phyloP scores from a whole-genome alignment of 169 alveolate species.

The Perkinsus olseni region DNA sequence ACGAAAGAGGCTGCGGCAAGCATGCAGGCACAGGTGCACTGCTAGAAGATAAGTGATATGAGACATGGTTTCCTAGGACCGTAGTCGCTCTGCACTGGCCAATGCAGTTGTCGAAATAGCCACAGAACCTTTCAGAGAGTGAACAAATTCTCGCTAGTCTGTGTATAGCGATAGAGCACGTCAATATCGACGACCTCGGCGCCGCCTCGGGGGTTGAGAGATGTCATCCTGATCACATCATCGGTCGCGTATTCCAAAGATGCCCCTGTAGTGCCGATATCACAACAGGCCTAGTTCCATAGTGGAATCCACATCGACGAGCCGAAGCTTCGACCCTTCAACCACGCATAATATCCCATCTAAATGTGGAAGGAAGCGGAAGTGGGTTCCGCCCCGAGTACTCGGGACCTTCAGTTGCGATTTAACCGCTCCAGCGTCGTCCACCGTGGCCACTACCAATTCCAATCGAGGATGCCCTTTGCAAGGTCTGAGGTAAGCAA shows the following conservation, averaged over 20 bases:
- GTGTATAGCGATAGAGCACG: neutral
- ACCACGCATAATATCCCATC: neutral
- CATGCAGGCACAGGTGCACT: no score
- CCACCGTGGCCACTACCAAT: neutral
- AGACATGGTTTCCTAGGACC: no score
- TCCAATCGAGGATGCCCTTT: neutral
- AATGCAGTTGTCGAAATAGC: no score
- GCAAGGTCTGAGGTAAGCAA: neutral
- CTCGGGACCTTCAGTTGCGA: neutral
- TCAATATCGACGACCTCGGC: neutral
- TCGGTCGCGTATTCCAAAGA: neutral
- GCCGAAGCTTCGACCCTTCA: neutral
- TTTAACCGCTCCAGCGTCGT: neutral
- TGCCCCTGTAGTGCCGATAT: neutral
- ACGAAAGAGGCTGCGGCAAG: no score
- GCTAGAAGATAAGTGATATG: no score
- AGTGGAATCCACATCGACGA: neutral
- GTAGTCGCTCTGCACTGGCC: no score
- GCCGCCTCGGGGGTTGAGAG: neutral
- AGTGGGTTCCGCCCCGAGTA: neutral
- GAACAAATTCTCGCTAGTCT: neutral
- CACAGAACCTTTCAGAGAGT: neutral
- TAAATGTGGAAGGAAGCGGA: neutral
- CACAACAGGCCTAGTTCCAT: neutral
- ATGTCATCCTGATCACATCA: neutral